phyloP scores from a whole-genome alignment of 148 eudicot genomes.

The Cornus kousa region DNA sequence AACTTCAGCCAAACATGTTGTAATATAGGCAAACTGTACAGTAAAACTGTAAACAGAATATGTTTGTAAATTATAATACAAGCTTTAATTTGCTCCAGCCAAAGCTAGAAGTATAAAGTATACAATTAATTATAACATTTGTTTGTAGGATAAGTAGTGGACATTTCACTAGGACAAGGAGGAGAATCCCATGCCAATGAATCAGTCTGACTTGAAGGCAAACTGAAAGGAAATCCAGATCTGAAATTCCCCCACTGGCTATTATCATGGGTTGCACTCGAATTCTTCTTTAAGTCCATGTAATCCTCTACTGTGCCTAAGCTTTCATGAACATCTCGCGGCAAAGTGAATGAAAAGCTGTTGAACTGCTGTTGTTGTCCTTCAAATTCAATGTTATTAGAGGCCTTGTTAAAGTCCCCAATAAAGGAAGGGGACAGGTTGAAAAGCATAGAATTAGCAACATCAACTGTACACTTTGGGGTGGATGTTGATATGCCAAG shows the following conservation, averaged over 20 bases:
- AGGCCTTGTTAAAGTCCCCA: conserved; percentile 19
- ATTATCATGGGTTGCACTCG: conserved; percentile 15
- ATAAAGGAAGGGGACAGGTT: conserved; percentile 37
- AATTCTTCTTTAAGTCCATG: conserved; percentile 18
- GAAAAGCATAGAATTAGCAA: conserved; percentile 41
- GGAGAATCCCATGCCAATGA: conserved; percentile 65
- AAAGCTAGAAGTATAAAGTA: conserved; percentile 13
- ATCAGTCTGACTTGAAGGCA: conserved; percentile 34
- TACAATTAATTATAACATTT: conserved; percentile 38
- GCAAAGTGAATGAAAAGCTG: conserved; percentile 32
- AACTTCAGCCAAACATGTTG: not conserved
- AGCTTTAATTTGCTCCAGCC: conserved; percentile 1
- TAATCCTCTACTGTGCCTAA: conserved; percentile 14
- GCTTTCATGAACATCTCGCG: conserved; percentile 43
- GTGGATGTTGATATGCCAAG: conserved; percentile 19
- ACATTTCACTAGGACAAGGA: conserved; percentile 62
- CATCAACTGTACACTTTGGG: conserved; percentile 30
- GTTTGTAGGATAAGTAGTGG: conserved; percentile 51
- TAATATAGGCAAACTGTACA: not conserved
- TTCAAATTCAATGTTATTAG: conserved; percentile 38
- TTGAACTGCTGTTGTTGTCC: conserved; percentile 38
- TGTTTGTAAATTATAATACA: not conserved
- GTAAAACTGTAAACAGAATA: not conserved
- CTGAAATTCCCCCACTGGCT: conserved; percentile 38
- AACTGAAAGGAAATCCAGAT: conserved; percentile 60